phyloP scores from a whole-genome alignment of 2,329 filamentous ascomycete species.

The Stemphylium beticola region DNA sequence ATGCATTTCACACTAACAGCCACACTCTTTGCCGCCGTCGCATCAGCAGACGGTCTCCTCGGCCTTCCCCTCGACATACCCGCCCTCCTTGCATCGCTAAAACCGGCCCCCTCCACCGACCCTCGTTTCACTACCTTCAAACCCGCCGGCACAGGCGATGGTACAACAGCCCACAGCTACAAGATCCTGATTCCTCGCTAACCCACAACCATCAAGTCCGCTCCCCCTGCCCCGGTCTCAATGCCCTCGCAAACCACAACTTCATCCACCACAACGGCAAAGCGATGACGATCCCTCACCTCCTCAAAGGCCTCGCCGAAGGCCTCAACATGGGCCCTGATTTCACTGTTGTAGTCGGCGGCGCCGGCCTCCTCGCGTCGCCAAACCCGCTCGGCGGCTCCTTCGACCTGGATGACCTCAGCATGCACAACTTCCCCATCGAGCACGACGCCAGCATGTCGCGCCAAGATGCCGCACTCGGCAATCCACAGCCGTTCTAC shows the following conservation, averaged over 20 bases:
- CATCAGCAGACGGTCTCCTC: slow-evolving; percentile 9
- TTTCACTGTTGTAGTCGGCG: slow-evolving; percentile 22
- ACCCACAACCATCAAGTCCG: slow-evolving; percentile 11
- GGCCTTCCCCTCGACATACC: slow-evolving; percentile 16
- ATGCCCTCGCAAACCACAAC: slow-evolving; percentile 26
- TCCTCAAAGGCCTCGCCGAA: slow-evolving; percentile 22
- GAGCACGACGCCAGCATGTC: slow-evolving; percentile 30
- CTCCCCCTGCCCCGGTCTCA: slow-evolving; percentile 23
- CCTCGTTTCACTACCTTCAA: slow-evolving; percentile 19
- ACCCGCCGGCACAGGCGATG: slow-evolving; percentile 18
- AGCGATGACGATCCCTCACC: slow-evolving; percentile 22
- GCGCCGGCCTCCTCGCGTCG: slow-evolving; percentile 18
- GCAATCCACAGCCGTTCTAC: slow-evolving; percentile 14
- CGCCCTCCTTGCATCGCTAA: slow-evolving; percentile 11
- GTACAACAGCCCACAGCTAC: background rate
- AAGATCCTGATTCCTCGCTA: background rate
- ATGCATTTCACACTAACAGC: background rate
- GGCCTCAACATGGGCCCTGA: slow-evolving; percentile 27
- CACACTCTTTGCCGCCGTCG: background rate
- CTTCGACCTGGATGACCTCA: slow-evolving; percentile 24
- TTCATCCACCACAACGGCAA: slow-evolving; percentile 24
- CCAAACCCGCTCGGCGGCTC: slow-evolving; percentile 20
- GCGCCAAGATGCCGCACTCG: slow-evolving; percentile 22
- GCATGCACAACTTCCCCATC: slow-evolving; percentile 28
- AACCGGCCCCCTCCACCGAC: slow-evolving; percentile 17